A percentile compares a stretch with the other conserved stretches of the same genome.
Evolutionary conservation across 2,329 filamentous ascomycete species (phyloP).

Genomic region (Myriangium duriaei): DNA sequence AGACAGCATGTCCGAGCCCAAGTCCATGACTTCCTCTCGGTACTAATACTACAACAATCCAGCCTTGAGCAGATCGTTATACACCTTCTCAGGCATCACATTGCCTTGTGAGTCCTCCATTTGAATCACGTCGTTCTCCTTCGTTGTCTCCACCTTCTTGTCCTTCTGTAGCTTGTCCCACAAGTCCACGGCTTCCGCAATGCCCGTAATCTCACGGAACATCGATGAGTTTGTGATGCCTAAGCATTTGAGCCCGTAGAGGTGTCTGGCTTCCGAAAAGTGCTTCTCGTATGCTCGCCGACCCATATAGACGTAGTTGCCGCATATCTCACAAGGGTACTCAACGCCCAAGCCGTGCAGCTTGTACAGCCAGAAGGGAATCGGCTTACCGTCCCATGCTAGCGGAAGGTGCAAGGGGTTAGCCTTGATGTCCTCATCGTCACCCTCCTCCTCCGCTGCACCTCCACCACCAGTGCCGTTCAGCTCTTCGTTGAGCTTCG

Average conservation of each 20-base stretch:
- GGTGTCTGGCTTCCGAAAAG: slow-evolving; percentile 86
- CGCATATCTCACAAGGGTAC: slow-evolving; percentile 91
- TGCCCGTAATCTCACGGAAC: slow-evolving; percentile 87
- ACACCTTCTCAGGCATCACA: slow-evolving; percentile 98
- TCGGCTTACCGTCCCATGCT: slow-evolving; percentile 97
- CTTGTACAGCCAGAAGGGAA: slow-evolving; percentile 98
- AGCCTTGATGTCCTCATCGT: slow-evolving; percentile 71
- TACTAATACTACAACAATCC: slow-evolving; percentile 51
- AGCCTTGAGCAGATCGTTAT: slow-evolving; percentile 87
- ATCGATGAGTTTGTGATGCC: slow-evolving; percentile 85
- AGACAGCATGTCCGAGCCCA: background rate
- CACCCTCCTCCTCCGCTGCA: slow-evolving; percentile 46
- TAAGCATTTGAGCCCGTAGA: slow-evolving; percentile 85
- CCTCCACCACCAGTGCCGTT: slow-evolving; percentile 17
- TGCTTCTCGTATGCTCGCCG: slow-evolving; percentile 95
- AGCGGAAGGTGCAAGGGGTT: slow-evolving; percentile 93
- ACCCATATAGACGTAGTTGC: slow-evolving; percentile 98
- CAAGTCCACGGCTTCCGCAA: slow-evolving; percentile 74
- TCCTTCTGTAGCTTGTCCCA: slow-evolving; percentile 92
- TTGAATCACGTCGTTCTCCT: slow-evolving; percentile 78
- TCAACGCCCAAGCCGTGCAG: slow-evolving; percentile 90
- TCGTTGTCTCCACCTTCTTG: slow-evolving; percentile 62
- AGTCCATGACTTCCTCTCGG: background rate
- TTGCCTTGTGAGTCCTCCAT: slow-evolving; percentile 98
- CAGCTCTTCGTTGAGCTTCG: slow-evolving; percentile 56